Percentiles rank a stretch among this genome's conserved stretches.
Evolutionary conservation across 208 protist genomes (phyloP).

Genomic region (Trypanosoma cruzi): DNA sequence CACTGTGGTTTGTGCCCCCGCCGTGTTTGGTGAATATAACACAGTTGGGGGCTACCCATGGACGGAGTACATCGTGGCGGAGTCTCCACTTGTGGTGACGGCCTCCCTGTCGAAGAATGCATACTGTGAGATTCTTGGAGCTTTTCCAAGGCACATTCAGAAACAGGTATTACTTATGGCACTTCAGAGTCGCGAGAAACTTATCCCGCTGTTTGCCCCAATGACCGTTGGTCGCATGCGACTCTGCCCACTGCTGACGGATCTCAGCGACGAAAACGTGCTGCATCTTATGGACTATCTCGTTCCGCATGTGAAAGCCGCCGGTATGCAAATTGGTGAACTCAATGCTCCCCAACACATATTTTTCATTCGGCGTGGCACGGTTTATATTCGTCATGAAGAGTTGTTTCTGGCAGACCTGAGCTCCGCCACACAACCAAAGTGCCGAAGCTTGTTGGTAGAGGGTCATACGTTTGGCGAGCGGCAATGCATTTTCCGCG

Average conservation of each 20-base stretch:
- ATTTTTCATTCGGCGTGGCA: conserved; percentile 78
- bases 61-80: conserved; percentile 48
- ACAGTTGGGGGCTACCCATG: conserved; percentile 65
- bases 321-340: conserved; percentile 73
- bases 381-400: conserved; percentile 63
- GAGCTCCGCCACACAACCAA: conserved; percentile 31
- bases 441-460: conserved; percentile 59
- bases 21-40: conserved; percentile 63
- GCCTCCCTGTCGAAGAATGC: conserved; percentile 38
- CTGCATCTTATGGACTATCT: conserved; percentile 57
- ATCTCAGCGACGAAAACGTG: conserved; percentile 50
- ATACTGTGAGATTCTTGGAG: conserved; percentile 47
- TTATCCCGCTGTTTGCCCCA: conserved; percentile 62
- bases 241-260: conserved; percentile 63
- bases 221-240: conserved; percentile 60
- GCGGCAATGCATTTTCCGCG: conserved; percentile 71
- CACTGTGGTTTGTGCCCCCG: conserved; percentile 42
- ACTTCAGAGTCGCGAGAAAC: conserved; percentile 52
- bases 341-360: conserved; percentile 45
- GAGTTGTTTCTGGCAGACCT: conserved; percentile 21
- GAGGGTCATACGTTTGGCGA: conserved; percentile 88
- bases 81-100: conserved; percentile 43
- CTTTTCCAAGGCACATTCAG: conserved; percentile 40
- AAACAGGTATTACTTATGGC: conserved; percentile 42
- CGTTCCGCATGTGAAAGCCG: conserved; percentile 59